Evolutionary conservation across 2,329 filamentous ascomycete genomes (phyloP), one percentile per base, ranked within the genome.

Genomic region (Alternaria triticina): DNA sequence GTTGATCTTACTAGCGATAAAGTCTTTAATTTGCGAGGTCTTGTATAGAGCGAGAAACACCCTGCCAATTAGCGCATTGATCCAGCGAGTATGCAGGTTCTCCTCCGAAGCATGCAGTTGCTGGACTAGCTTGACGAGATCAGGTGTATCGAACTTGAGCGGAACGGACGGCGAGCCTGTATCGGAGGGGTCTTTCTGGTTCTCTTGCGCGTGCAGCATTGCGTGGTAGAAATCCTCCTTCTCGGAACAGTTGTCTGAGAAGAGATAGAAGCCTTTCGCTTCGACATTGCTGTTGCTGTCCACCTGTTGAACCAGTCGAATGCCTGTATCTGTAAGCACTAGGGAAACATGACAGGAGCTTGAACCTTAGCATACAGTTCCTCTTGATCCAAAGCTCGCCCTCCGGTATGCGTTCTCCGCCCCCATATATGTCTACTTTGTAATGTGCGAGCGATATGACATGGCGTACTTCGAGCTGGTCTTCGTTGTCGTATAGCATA

Each of bases 201-300:
- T 89, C 70, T 94, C 90, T 76, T 97, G 92, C 67, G 94, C 96
- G 72, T 90, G 89, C 43, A 99, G 84, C 70, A 99, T 84, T 12
- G 95, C 92, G 80, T 97, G 95, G 79, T 99, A 99, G 81, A 99
- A 98, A 77, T 99, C 96, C 80, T 99, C 96, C 79, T 99, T 99
- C 50, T 96, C 93, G 0, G 94, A 97, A 77, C 93, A 93, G 74
- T 96, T 97, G 70, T 98, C 94, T 0, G 93, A 96, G 80, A 98
- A 99, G 5, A 99, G 84, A 75, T 90, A 98, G 81, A 97, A 98
- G 0, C 96, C 94, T 70, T 92, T 94, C 7, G 92, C 90, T 66
- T 90, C 88, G 4, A 87, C 85, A 27, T 61, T 25, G 83, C 82
- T 25, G 83, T 85, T 83, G 17, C 83, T 83, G 30, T 86, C 84